phyloP scores from a whole-genome alignment of 257 asterid genomes.

The Craterostigma plantagineum region DNA sequence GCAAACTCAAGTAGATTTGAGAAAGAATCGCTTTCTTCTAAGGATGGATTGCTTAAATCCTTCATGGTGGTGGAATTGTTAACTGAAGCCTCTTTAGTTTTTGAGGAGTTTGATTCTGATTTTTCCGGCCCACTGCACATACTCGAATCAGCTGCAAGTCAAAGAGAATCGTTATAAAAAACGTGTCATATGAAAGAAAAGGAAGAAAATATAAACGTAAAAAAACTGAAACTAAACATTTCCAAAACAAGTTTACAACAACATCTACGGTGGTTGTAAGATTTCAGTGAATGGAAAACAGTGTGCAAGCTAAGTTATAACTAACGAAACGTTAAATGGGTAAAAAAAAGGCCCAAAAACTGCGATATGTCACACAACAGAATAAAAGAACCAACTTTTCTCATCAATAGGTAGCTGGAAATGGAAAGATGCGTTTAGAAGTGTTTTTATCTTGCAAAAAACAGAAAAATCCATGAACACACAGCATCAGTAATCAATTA shows the following conservation, averaged over 20 bases:
- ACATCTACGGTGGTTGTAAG: no score
- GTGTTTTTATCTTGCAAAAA: no score
- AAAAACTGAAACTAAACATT: background rate
- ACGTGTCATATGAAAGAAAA: background rate
- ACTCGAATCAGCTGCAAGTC: constrained; percentile 3
- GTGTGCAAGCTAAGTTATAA: no score
- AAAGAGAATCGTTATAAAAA: background rate
- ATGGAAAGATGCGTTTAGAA: no score
- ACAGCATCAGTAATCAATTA: no score
- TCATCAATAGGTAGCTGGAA: no score
- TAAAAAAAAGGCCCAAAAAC: no score
- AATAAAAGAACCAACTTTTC: no score
- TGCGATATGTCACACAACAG: no score
- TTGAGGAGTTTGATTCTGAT: constrained; percentile 1
- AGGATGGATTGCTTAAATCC: background rate
- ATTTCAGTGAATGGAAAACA: no score
- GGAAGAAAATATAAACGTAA: background rate
- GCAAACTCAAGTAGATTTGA: background rate
- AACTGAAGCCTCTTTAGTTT: background rate
- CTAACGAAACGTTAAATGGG: no score
- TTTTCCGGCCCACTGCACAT: constrained; percentile 3
- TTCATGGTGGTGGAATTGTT: background rate
- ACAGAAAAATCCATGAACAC: no score
- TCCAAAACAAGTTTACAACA: background rate
- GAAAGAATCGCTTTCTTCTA: background rate